Evolutionary conservation across 768 basidiomycete species (phyloP).

Genomic region (Termitomyces sp.): DNA sequence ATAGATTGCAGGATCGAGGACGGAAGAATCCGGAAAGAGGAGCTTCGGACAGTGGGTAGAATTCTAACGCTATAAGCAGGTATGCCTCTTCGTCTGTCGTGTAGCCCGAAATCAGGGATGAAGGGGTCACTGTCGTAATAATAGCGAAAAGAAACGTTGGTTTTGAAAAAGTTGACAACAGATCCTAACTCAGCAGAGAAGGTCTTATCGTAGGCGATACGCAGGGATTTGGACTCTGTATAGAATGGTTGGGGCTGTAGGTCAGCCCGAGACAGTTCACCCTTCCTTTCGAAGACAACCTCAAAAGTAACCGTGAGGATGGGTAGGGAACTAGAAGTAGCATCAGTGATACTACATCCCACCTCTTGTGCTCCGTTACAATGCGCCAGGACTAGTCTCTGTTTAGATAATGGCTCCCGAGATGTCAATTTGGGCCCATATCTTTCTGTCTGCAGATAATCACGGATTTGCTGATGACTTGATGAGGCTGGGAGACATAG

Average conservation of each 20-base stretch:
- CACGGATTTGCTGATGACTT: background rate
- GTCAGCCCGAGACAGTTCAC: background rate
- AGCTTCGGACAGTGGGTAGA: background rate
- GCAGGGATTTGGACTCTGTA: background rate
- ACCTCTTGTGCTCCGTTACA: background rate
- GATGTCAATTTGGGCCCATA: background rate
- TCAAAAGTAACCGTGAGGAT: background rate
- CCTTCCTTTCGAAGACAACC: background rate
- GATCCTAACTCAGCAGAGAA: background rate
- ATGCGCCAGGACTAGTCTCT: background rate
- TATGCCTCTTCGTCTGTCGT: background rate
- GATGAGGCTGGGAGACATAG: background rate
- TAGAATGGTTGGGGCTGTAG: background rate
- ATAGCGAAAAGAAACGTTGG: background rate
- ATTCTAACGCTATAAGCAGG: constrained; percentile 2
- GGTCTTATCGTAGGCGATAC: constrained; percentile 1
- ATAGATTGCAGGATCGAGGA: background rate
- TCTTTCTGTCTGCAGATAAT: constrained; percentile 1
- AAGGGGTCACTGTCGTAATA: background rate
- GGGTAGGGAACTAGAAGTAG: background rate
- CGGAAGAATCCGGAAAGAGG: background rate
- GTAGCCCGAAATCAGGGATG: background rate
- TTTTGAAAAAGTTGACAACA: constrained; percentile 1
- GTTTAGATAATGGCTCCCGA: background rate
- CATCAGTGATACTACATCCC: background rate